Conservation (phyloP, 2,329 filamentous ascomycete genomes). For the Decorospora gaudefroyi region DNA sequence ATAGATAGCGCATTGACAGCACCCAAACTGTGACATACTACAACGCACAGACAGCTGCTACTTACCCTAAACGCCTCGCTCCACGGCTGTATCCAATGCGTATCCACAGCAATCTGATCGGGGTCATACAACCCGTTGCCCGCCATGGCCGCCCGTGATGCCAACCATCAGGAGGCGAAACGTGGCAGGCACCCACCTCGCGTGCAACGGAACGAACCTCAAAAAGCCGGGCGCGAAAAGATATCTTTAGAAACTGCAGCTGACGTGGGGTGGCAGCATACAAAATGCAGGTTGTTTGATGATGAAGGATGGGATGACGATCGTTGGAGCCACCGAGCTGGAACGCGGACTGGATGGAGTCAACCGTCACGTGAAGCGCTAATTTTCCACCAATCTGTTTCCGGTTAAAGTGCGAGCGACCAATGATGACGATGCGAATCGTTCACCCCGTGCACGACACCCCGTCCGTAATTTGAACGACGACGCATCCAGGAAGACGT, state of each 20-base stretch:
- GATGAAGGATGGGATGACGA: constrained; percentile 7
- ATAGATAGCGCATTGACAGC: background rate
- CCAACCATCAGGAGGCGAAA: constrained; percentile 14
- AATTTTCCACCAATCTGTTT: constrained; percentile 21
- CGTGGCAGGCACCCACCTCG: constrained; percentile 15
- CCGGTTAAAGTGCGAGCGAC: constrained; percentile 15
- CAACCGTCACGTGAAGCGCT: constrained; percentile 22
- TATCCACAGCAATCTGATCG: constrained; percentile 34
- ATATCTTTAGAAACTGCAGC: constrained; percentile 10
- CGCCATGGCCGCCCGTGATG: constrained; percentile 30
- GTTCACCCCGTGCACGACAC: constrained; percentile 6
- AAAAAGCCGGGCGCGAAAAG: constrained; percentile 2
- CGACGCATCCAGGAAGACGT: constrained; percentile 6
- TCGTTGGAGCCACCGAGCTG: constrained; percentile 7
- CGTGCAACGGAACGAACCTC: constrained; percentile 6
- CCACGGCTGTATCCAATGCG: constrained; percentile 38
- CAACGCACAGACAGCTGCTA: constrained; percentile 3
- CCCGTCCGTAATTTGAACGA: constrained; percentile 5
- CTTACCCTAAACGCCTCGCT: constrained; percentile 41
- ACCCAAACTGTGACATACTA: background rate
- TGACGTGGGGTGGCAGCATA: background rate
- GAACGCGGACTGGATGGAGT: constrained; percentile 1
- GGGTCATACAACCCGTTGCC: constrained; percentile 36
- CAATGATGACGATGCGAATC: constrained; percentile 10
- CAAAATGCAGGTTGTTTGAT: constrained; percentile 8